These are phyloP conservation scores for Annulohypoxylon stygium DNA, from an alignment of 495 filamentous ascomycete species.

Conservation along the genomic window DNA sequence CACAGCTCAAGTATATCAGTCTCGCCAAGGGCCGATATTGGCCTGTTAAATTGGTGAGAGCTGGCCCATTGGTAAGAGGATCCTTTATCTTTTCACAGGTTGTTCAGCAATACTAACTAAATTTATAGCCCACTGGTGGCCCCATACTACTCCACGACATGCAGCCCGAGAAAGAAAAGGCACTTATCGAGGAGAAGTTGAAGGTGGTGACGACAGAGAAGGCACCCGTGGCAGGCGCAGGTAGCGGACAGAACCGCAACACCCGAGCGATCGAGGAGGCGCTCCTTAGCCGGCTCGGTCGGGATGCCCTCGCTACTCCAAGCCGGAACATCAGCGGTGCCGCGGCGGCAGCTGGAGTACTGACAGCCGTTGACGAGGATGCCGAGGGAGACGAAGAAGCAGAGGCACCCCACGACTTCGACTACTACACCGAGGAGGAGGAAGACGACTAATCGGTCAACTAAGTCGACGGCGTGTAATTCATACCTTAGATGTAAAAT, in stretches of 20 bases:
- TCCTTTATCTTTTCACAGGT: not conserved
- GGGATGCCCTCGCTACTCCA: constrained; percentile 40
- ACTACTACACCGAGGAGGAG: constrained; percentile 82
- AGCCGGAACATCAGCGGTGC: constrained; percentile 65
- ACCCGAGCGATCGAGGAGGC: constrained; percentile 47
- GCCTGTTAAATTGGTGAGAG: constrained; percentile 92
- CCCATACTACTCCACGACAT: constrained; percentile 92
- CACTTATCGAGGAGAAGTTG: constrained; percentile 85
- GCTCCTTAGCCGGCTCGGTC: constrained; percentile 45
- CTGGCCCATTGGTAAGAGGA: constrained; percentile 31
- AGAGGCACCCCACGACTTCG: constrained; percentile 81
- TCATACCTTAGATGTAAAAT: constrained; percentile 36
- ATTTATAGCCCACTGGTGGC: constrained; percentile 85
- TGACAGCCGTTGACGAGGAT: constrained; percentile 89
- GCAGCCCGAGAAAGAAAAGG: constrained; percentile 79
- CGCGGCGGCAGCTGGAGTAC: constrained; percentile 80
- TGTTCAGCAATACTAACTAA: constrained; percentile 57
- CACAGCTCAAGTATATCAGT: constrained; percentile 93
- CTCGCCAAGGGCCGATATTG: constrained; percentile 89
- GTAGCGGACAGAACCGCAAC: constrained; percentile 45
- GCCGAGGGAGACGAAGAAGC: constrained; percentile 87
- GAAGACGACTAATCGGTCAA: constrained; percentile 62
- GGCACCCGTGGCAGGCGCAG: constrained; percentile 62
- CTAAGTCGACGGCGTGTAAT: constrained; percentile 13
- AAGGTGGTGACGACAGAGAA: constrained; percentile 80